Evolutionary conservation across 306 rosid species (phyloP), one percentile per base, ranked within the genome.

Genomic region (Canavalia ensiformis): DNA sequence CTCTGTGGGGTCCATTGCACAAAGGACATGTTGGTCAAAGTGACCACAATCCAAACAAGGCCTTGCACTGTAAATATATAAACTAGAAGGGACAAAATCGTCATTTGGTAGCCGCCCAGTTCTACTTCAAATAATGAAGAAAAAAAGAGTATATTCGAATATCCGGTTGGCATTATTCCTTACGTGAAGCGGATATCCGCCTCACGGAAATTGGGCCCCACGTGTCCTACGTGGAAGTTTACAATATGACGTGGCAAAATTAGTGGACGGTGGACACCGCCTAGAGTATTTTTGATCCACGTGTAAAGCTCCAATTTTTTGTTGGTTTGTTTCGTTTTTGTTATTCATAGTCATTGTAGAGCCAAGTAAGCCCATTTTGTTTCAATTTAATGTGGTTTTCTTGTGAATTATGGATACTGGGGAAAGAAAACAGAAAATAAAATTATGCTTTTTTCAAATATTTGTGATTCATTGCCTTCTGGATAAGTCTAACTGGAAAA

Each of bases 111-210:
- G 49, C 44, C 35, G 74, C 56, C 74, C 25, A 1, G 3, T 51
- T 42, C 29, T 3, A 5, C 3, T 34, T 56, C 33, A 7, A 78
- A 28, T 4, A 41, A 34, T 1, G 3, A 7, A 50, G 28, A 4
- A 74, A 45, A 7, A 80, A 73, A 18, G 81, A 4, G 77, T 2
- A 89, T 92, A 94, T 94, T 85, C 95, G 95, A 78, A 94, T 92
- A 88, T 87, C 77, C 87, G 29, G 29, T 55, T 5, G 46, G 91
- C 54, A 89, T 92, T 69, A 89, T 94, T 18, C 97, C 84, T 4
- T 47, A 18, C 37, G 28, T 8, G 63, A 56, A 74, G 72, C 76
- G 89, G 74, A 83, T 89, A 86, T 87, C 78, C 89, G 65, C 70
- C 58, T 1, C 2, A 0, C 8, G 1, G 6, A 11, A 28, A 1